Evolutionary conservation across 805 yeast species (phyloP), one percentile per base, ranked within the genome.

Genomic region (Schizosaccharomyces japonicus): DNA sequence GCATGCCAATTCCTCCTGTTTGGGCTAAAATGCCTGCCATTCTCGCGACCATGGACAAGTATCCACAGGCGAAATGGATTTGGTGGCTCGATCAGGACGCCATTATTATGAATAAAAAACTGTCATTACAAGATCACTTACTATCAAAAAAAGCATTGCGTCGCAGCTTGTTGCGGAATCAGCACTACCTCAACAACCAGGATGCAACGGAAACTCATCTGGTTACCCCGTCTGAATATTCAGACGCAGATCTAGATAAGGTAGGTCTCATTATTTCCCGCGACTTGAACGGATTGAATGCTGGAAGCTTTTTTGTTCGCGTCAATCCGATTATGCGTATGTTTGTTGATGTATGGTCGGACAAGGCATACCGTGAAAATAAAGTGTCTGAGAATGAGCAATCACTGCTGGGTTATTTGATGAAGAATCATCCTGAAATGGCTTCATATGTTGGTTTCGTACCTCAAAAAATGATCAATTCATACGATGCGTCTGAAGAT

Each of bases 331-430:
- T 92, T 92, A 62, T 81, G 2, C 76, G 73, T 48, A 60, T 78
- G 57, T 60, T 81, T 36, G 63, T 81, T 49, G 90, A 80, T 58
- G 55, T 71, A 13, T 80, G 90, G 92, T 79, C 85, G 85, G 92
- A 81, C 55, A 90, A 92, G 5, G 80, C 76, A 3, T 66, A 75
- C 62, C 78, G 80, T 61, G 87, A 79, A 59, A 85, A 77, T 57
- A 76, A 74, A 71, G 90, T 79, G 57, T 92, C 79, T 55, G 87
- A 80, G 58, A 75, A 75, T 57, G 94, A 81, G 57, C 93, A 81
- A 58, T 90, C 80, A 57, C 83, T 87, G 1, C 64, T 81, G 50
- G 90, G 80, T 55, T 67, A 79, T 0, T 60, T 81, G 13, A 33
- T 53, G 25, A 21, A 45, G 40, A 34, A 32, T 34, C 48, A 50